Base-by-base conservation (phyloP, 148 eudicot genomes). In the Cornus kousa region DNA sequence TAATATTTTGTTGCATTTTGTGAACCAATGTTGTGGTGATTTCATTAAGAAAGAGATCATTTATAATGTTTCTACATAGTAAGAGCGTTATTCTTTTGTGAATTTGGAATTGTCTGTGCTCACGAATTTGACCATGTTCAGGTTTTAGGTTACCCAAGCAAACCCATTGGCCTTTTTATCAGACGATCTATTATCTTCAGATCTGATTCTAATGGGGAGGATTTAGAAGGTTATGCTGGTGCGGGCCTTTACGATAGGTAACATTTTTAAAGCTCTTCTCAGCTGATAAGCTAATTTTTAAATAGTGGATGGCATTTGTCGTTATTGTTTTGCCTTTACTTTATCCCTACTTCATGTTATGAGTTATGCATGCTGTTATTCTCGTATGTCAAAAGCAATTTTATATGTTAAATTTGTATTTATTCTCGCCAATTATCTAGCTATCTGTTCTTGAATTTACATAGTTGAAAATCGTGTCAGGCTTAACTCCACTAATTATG, bases 241-340 rank as follows among this genome's bases (percentile, higher is more conserved):
- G 99, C 99, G 37, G 99, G 99, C 39, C 95, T 96, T 78, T 96
- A 96, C 50, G 99, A 96, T 76, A 96, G 99, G 99, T 96, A 87
- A 87, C 33, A 9, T 31, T 64, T 14, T 10, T 43, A 72, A 67
- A 43, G n/a, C 72, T 76, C 71, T 5, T 7, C n/a, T 14, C 14
- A n/a, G 55, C n/a, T 76, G 37, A 23, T 1, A 62, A 62, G 59
- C 17, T n/a, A 53, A 53, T 11, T 53, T 53, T 53, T 28, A 55
- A 40, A 9, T 3, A 37, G 9, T 17, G 48, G 39, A n/a, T 55
- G 46, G 43, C 48, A 35, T 40, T 81, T 79, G 69, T 82, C 91
- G 99, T 88, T 95, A 37, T 48, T 53, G 19, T 53, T 43, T 80
- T 92, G 85, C 97, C 97, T 39, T 96, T 90, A 80, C 99, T 97